Percentiles rank a stretch among this genome's conserved stretches.
These are phyloP conservation scores for Hirschfeldia incana DNA, from an alignment of 345 rosid species.

Conservation along the genomic window DNA sequence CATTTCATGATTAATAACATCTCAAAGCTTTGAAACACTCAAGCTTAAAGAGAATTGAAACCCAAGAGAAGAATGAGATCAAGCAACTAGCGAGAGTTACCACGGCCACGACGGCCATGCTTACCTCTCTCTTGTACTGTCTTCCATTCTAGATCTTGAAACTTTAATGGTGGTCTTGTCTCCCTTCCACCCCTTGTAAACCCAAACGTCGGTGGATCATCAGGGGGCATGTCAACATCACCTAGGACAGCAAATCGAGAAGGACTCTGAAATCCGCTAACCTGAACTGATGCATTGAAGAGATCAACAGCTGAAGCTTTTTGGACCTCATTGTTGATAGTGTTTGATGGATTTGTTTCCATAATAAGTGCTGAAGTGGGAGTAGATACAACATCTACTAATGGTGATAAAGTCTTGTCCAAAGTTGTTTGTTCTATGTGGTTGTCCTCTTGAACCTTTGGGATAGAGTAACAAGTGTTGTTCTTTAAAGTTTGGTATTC, in stretches of 20 bases:
- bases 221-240: background rate
- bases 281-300: background rate
- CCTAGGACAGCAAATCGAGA: background rate
- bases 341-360: background rate
- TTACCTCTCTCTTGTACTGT: too few species aligned
- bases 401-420: background rate
- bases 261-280: background rate
- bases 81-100: too few species aligned
- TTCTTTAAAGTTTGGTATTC: too few species aligned
- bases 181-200: too few species aligned
- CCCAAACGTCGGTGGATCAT: too few species aligned
- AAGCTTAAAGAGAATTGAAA: too few species aligned
- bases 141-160: too few species aligned
- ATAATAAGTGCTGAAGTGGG: background rate
- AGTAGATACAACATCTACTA: background rate
- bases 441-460: background rate
- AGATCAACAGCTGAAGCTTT: background rate
- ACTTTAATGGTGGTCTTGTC: too few species aligned
- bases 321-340: background rate
- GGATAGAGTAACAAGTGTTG: background rate
- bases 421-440: background rate
- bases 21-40: too few species aligned
- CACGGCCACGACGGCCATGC: too few species aligned
- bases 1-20: too few species aligned
- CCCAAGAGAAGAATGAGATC: too few species aligned